Conservation (phyloP, 257 asterid genomes). For the Solanum appendiculatum region DNA sequence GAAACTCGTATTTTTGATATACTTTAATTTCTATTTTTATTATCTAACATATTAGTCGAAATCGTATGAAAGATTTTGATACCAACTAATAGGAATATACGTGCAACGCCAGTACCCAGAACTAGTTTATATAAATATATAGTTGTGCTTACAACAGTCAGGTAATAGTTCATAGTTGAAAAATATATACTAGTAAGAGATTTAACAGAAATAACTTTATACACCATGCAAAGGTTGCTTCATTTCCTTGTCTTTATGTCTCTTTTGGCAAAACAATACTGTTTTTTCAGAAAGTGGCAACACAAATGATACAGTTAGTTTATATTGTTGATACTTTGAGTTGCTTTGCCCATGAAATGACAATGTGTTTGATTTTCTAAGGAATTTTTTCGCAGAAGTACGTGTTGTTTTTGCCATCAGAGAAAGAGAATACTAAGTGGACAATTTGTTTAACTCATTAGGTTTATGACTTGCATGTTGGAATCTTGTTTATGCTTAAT, state of each 20-base stretch:
- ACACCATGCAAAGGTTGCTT: neutral
- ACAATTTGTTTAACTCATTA: neutral
- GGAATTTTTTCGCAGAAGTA: too few relatives aligned
- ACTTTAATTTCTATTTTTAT: too few relatives aligned
- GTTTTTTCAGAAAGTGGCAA: neutral
- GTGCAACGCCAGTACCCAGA: too few relatives aligned
- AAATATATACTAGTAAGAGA: slow-evolving; percentile 10
- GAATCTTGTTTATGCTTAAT: neutral
- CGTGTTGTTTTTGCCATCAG: too few relatives aligned
- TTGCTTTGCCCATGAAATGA: neutral
- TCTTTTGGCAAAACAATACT: neutral
- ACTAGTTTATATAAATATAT: slow-evolving; percentile 20
- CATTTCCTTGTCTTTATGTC: neutral
- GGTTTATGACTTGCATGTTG: neutral
- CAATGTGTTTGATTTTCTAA: neutral
- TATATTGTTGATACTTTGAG: neutral
- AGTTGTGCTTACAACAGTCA: slow-evolving; percentile 7
- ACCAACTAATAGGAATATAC: too few relatives aligned
- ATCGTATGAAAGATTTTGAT: too few relatives aligned
- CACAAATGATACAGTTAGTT: neutral
- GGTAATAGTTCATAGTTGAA: slow-evolving; percentile 7
- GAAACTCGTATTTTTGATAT: too few relatives aligned
- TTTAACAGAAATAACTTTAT: neutral
- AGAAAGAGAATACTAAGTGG: neutral
- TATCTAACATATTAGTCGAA: too few relatives aligned